phyloP scores from a whole-genome alignment of 1,139 yeast genomes.

The Pneumocystis carinii region DNA sequence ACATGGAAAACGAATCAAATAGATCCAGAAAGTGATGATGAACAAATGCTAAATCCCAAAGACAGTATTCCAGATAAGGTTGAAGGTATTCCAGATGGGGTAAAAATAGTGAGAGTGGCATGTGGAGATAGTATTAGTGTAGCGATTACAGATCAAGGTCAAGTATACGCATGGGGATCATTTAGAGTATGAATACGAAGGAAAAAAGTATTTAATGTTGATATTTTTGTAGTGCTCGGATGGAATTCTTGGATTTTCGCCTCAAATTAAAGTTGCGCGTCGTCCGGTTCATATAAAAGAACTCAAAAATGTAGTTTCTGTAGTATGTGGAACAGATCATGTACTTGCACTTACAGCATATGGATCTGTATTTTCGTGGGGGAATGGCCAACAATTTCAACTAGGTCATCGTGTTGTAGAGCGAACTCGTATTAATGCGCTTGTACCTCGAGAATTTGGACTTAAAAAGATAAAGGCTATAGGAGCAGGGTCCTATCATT shows the following conservation, averaged over 20 bases:
- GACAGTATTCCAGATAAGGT: slow-evolving; percentile 82
- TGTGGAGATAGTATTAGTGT: slow-evolving; percentile 90
- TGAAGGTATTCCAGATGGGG: slow-evolving; percentile 45
- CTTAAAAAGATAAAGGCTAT: slow-evolving; percentile 60
- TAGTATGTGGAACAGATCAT: slow-evolving; percentile 91
- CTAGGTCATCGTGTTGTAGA: slow-evolving; percentile 72
- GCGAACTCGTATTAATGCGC: slow-evolving; percentile 52
- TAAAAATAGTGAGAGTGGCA: slow-evolving; percentile 59
- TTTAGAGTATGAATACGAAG: slow-evolving; percentile 29
- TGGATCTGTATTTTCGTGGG: slow-evolving; percentile 93
- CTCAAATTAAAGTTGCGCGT: slow-evolving; percentile 46
- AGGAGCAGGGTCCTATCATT: slow-evolving; percentile 90
- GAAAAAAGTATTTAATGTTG: slow-evolving; percentile 21
- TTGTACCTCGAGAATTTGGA: slow-evolving; percentile 58
- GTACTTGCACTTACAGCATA: slow-evolving; percentile 64
- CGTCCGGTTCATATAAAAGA: slow-evolving; percentile 51
- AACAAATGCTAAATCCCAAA: slow-evolving; percentile 60
- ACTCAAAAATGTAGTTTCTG: slow-evolving; percentile 58
- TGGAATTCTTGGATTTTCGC: slow-evolving; percentile 73
- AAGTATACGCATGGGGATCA: slow-evolving; percentile 95
- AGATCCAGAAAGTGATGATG: slow-evolving; percentile 38
- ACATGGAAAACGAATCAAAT: slow-evolving; percentile 47
- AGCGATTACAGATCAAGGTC: slow-evolving; percentile 63
- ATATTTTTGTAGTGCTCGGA: slow-evolving; percentile 41
- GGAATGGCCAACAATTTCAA: slow-evolving; percentile 87